phyloP scores from a whole-genome alignment of 768 basidiomycete species.

The Auricularia heimuer region DNA sequence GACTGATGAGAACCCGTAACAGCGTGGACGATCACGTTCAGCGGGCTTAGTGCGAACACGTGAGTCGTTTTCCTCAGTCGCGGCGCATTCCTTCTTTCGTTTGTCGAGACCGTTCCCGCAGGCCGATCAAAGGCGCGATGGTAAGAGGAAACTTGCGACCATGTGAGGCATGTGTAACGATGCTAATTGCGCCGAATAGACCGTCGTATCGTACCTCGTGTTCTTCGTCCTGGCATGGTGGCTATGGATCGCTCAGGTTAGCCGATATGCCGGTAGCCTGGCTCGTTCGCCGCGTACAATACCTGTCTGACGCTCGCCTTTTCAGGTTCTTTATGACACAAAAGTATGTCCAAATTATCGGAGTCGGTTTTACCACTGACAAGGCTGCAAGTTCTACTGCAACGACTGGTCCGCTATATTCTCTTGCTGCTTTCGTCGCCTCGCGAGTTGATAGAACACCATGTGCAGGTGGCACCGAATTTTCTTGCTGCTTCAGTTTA shows the following conservation, averaged over 20 bases:
- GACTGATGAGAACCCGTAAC: not conserved
- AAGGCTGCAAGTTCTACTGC: not conserved
- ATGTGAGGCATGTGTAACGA: not conserved
- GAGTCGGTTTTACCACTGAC: not conserved
- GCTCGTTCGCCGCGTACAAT: no score
- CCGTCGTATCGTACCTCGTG: not conserved
- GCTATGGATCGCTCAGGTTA: not conserved
- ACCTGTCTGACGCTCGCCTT: not conserved
- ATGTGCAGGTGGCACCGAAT: not conserved
- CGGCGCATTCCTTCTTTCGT: not conserved
- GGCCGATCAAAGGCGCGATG: not conserved
- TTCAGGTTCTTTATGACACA: not conserved
- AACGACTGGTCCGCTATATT: not conserved
- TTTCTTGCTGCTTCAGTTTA: not conserved
- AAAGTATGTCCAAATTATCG: not conserved
- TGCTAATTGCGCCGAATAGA: not conserved
- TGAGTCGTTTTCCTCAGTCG: no score
- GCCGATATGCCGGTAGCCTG: not conserved
- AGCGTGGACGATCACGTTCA: not conserved
- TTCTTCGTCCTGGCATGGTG: slow-evolving; percentile 1
- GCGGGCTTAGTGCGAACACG: not conserved
- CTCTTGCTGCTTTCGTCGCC: no score
- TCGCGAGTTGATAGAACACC: no score
- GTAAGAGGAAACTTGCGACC: not conserved
- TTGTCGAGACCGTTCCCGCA: not conserved